Conservation (phyloP, 129 eudicot species). For the Arctium minus region DNA sequence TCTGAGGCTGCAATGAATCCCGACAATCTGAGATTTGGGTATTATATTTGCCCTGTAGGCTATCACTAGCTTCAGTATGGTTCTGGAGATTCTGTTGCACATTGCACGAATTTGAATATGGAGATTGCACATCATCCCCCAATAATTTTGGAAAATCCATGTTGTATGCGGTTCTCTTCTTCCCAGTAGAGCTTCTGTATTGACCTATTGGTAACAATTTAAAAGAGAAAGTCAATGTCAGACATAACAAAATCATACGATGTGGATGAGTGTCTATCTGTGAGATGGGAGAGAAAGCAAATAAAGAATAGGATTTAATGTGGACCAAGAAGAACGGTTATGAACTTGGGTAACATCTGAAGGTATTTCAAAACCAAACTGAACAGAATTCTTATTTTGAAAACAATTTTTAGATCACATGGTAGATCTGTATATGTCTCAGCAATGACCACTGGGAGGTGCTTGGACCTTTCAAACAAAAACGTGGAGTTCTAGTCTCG, state of each 20-base stretch:
- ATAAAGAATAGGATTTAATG: not conserved
- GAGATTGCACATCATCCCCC: constrained; percentile 24
- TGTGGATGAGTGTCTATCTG: too few species aligned
- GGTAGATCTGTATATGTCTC: too few species aligned
- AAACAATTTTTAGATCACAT: too few species aligned
- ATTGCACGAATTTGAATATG: constrained; percentile 16
- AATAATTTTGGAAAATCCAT: constrained; percentile 13
- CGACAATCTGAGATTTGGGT: constrained; percentile 4
- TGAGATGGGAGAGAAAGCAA: not conserved
- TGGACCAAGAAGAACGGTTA: not conserved
- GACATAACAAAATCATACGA: not conserved
- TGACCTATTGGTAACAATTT: constrained; percentile 18
- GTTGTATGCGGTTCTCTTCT: constrained; percentile 13
- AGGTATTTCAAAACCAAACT: too few species aligned
- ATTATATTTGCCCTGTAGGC: constrained; percentile 5
- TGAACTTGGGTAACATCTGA: too few species aligned
- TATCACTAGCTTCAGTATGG: constrained; percentile 8
- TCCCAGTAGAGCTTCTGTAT: constrained; percentile 23
- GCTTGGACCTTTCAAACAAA: too few species aligned
- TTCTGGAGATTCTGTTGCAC: constrained; percentile 1
- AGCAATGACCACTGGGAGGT: too few species aligned
- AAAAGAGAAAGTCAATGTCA: not conserved
- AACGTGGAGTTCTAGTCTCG: too few species aligned
- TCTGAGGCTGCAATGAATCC: constrained; percentile 5
- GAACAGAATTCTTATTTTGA: too few species aligned